A percentile compares a stretch with the other conserved stretches of the same genome.
phyloP scores from a whole-genome alignment of 1,284 basidiomycete genomes.

The Macrocybe sp. region DNA sequence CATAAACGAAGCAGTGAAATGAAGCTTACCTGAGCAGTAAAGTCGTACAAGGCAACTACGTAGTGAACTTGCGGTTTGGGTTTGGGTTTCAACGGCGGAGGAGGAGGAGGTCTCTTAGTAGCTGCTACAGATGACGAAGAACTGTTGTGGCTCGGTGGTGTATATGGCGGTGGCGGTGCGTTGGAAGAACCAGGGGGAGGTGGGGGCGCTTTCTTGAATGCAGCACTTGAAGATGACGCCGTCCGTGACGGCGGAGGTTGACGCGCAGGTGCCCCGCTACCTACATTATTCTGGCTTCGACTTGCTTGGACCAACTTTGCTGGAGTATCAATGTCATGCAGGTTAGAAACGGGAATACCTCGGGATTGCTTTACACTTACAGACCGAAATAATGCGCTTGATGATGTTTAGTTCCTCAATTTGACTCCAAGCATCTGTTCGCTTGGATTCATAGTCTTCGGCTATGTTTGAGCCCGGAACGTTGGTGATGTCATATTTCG shows the following conservation, averaged over 20 bases:
- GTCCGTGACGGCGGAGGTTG: slow-evolving; percentile 35
- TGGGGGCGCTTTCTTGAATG: slow-evolving; percentile 41
- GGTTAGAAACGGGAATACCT: not conserved
- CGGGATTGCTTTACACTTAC: slow-evolving; percentile 39
- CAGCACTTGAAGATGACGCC: slow-evolving; percentile 35
- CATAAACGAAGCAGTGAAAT: not conserved
- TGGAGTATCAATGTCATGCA: slow-evolving; percentile 21
- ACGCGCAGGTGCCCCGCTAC: slow-evolving; percentile 40
- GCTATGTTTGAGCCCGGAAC: slow-evolving; percentile 70
- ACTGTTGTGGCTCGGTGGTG: slow-evolving; percentile 34
- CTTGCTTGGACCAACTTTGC: slow-evolving; percentile 61
- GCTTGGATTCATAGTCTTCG: slow-evolving; percentile 72
- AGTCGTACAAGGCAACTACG: slow-evolving; percentile 95
- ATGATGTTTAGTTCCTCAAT: slow-evolving; percentile 77
- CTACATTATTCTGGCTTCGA: slow-evolving; percentile 40
- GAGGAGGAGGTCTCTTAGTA: slow-evolving; percentile 86
- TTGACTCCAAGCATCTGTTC: slow-evolving; percentile 73
- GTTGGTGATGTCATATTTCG: slow-evolving; percentile 73
- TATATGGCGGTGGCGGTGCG: slow-evolving; percentile 52
- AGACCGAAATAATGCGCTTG: slow-evolving; percentile 79
- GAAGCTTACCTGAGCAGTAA: slow-evolving; percentile 67
- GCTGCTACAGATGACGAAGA: slow-evolving; percentile 38
- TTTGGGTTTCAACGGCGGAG: slow-evolving; percentile 86
- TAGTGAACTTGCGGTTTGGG: slow-evolving; percentile 63
- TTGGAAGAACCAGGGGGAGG: slow-evolving; percentile 33